Conservation (phyloP, 2,329 filamentous ascomycete species). For the Neopestalotiopsis sp. region DNA sequence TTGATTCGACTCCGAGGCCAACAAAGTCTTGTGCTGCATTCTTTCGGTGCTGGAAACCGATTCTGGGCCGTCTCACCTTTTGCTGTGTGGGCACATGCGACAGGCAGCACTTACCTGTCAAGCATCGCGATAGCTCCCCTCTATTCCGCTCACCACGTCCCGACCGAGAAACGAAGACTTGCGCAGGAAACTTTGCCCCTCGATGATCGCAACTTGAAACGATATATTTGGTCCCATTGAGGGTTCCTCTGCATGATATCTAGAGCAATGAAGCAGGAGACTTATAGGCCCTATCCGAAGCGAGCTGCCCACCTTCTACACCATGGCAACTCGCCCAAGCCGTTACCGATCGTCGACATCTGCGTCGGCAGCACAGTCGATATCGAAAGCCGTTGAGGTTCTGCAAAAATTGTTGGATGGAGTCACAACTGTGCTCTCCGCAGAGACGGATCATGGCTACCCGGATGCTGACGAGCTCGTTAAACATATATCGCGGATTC, state of each 20-base stretch:
- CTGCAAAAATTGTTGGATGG: constrained; percentile 59
- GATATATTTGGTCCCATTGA: not conserved
- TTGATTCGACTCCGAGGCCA: not conserved
- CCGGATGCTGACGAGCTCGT: constrained; percentile 54
- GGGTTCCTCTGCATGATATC: not conserved
- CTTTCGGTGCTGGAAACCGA: constrained; percentile 15
- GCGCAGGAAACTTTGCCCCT: not conserved
- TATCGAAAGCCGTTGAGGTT: constrained; percentile 65
- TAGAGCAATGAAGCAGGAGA: constrained; percentile 17
- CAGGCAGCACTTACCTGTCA: not conserved
- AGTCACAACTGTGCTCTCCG: constrained; percentile 42
- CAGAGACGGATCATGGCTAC: constrained; percentile 45
- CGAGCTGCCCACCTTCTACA: constrained; percentile 16
- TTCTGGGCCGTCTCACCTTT: not conserved
- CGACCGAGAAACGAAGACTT: not conserved
- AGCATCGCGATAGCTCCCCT: not conserved
- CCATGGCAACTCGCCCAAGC: constrained; percentile 57
- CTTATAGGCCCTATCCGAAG: not conserved
- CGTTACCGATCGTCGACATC: constrained; percentile 70
- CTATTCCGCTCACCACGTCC: not conserved
- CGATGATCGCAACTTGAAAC: constrained; percentile 9
- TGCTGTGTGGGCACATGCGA: not conserved
- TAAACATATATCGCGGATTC: constrained; percentile 66
- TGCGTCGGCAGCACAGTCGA: constrained; percentile 58
- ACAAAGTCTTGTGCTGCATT: not conserved